Percentiles rank a stretch among this genome's conserved stretches.
phyloP scores from a whole-genome alignment of 2,329 filamentous ascomycete genomes.

The Coniella lustricola region DNA sequence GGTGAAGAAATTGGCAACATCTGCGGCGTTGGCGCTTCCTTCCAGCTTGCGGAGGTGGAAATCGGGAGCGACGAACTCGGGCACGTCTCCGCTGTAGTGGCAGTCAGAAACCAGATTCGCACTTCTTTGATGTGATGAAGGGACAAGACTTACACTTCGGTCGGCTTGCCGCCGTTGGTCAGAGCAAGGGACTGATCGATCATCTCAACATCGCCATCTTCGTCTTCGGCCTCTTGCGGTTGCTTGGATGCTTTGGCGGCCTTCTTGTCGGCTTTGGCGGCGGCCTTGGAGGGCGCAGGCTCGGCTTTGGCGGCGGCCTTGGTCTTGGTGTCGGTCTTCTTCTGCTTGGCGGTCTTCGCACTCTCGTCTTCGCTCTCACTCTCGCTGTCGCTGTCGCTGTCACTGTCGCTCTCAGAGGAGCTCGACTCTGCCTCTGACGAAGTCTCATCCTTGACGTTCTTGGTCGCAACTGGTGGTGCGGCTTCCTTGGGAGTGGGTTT shows the following conservation, averaged over 20 bases:
- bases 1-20: constrained; percentile 49
- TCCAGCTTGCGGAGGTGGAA: constrained; percentile 47
- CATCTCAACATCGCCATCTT: constrained; percentile 15
- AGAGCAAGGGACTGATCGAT: constrained; percentile 33
- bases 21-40: constrained; percentile 33
- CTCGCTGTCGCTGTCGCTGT: constrained; percentile 24
- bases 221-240: background rate
- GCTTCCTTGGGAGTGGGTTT: constrained; percentile 11
- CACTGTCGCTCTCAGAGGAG: constrained; percentile 22
- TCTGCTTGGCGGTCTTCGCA: constrained; percentile 16
- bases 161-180: constrained; percentile 10
- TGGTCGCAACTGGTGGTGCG: background rate
- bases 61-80: constrained; percentile 41
- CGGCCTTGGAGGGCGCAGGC: background rate
- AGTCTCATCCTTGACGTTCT: constrained; percentile 18
- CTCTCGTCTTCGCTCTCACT: constrained; percentile 19
- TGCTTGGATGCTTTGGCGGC: constrained; percentile 5
- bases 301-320: constrained; percentile 1
- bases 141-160: constrained; percentile 9
- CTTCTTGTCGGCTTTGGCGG: constrained; percentile 3
- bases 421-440: constrained; percentile 14
- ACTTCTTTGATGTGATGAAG: background rate
- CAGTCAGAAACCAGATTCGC: constrained; percentile 2
- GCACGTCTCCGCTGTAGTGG: constrained; percentile 28
- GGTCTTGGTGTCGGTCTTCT: constrained; percentile 10